A percentile compares a stretch with the other conserved stretches of the same genome.
Conservation (phyloP, 306 rosid genomes). For the Malus sieversii region DNA sequence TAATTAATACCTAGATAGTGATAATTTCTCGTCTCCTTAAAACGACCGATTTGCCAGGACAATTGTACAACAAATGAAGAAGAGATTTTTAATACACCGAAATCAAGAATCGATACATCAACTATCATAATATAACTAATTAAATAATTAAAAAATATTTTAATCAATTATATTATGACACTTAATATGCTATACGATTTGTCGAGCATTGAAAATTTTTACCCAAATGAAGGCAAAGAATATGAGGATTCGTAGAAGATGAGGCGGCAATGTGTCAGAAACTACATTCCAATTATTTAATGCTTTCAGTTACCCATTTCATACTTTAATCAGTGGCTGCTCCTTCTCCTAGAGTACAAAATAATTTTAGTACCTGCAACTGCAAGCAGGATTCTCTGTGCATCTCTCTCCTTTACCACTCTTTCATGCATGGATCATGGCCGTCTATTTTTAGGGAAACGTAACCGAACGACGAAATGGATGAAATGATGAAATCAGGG, state of each 20-base stretch:
- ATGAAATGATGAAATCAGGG: background rate
- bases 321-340: background rate
- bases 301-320: background rate
- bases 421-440: background rate
- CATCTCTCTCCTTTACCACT: background rate
- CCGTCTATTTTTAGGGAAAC: background rate
- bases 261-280: slow-evolving; percentile 7
- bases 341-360: background rate
- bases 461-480: background rate
- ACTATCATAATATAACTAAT: no score
- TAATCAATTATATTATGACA: no score
- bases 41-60: background rate
- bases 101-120: no score
- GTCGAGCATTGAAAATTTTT: fast-evolving
- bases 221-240: background rate
- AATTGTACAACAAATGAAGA: background rate
- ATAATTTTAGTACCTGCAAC: background rate
- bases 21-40: no score
- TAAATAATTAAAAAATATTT: no score
- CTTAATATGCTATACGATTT: no score
- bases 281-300: background rate
- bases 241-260: background rate
- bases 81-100: no score
- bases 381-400: background rate
- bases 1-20: no score